Evolutionary conservation across 75 land plant species (phyloP).

Genomic region (Picea sitchensis): DNA sequence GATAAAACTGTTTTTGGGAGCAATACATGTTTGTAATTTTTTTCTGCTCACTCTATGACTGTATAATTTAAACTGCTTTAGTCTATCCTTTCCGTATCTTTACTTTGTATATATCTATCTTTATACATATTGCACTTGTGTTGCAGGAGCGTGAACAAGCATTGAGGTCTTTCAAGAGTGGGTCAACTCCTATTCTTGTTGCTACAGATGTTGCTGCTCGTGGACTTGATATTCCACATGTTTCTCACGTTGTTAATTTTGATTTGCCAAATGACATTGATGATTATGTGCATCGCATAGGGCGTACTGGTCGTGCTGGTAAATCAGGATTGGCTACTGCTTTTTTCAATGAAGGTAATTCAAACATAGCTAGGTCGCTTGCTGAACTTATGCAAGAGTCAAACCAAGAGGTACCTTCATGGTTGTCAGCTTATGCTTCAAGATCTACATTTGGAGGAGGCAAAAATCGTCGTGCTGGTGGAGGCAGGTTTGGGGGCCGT

Average conservation of each 20-base stretch:
- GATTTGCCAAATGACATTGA: constrained; percentile 57
- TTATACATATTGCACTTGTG: background rate
- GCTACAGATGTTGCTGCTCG: constrained; percentile 63
- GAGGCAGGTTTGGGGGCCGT: constrained; percentile 84
- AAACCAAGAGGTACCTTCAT: constrained; percentile 50
- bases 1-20: too few relatives aligned
- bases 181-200: constrained; percentile 46
- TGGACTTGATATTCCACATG: constrained; percentile 56
- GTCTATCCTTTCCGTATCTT: background rate
- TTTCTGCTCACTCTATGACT: background rate
- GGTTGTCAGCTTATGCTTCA: constrained; percentile 38
- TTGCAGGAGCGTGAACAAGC: constrained; percentile 86
- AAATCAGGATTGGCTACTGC: constrained; percentile 56
- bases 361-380: constrained; percentile 37
- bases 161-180: constrained; percentile 71
- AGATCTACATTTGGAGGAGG: constrained; percentile 44
- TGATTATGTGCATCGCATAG: constrained; percentile 60
- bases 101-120: background rate
- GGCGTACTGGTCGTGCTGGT: constrained; percentile 57
- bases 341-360: constrained; percentile 48
- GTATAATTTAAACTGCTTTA: background rate
- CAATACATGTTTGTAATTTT: background rate
- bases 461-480: constrained; percentile 33
- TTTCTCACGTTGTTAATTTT: constrained; percentile 52
- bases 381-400: constrained; percentile 46